Evolutionary conservation across 768 basidiomycete species (phyloP), one percentile per base, ranked within the genome.

Genomic region (Grammothele lineata): DNA sequence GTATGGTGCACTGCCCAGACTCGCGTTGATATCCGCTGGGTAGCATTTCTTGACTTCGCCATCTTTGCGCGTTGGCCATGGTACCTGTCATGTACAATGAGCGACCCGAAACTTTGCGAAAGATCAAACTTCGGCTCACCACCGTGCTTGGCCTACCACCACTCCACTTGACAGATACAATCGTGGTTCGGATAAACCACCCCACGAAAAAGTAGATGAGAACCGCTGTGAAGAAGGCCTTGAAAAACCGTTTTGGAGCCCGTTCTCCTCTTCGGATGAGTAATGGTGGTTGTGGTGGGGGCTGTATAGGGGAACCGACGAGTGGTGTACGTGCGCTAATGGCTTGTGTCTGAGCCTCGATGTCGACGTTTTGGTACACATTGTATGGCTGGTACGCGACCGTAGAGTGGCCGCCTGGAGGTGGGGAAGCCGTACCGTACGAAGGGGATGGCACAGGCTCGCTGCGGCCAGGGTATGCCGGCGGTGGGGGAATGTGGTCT

Each of bases 381-480:
- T 14, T 7, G 14, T 30, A 30, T 14, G 27, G 27, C 27, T 30
- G 27, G 27, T 30, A 30, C 7, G 27, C 8, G 7, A 30, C n/a
- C 14, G 14, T 30, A 14, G 27, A 30, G 7, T 30, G 27, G 27
- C 14, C 8, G 27, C 27, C 8, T 7, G 27, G 27, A 30, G 27
- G 27, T 30, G 27, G 27, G 7, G 7, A 30, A 7, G 27, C 27
- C 27, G 7, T 30, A 30, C 27, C 27, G 8, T 7, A 14, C 27
- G n/a, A n/a, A 30, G 27, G 27, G 14, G 27, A 7, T 7, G 27
- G 23, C 26, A 17, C 24, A 36, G 30, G 19, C 8, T 34, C 9
- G 12, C 38, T 15, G 8, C 27, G 37, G 6, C 55, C 58, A 14
- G 56, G 45, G 22, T 59, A 62, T n/a, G 60, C 57, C 2, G 60